Conservation (phyloP, 176 grass and related monocot genomes). For the Thinopyrum elongatum region DNA sequence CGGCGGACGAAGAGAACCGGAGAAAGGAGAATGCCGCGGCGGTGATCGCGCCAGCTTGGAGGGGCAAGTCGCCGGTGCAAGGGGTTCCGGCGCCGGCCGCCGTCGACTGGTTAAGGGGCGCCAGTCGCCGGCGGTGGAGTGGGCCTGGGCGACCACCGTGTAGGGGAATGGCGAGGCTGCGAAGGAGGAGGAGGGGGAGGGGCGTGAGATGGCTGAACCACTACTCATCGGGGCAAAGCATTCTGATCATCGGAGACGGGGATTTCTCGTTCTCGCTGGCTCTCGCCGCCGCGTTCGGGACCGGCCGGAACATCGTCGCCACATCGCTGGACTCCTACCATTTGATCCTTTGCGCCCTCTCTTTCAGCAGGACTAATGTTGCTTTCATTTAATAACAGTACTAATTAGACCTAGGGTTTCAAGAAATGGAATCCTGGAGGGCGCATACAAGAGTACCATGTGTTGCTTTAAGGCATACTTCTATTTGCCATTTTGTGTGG, state of each 20-base stretch:
- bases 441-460: background rate
- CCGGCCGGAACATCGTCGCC: slow-evolving; percentile 51
- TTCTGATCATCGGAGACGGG: slow-evolving; percentile 55
- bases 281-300: slow-evolving; percentile 50
- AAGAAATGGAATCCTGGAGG: no score
- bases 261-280: slow-evolving; percentile 62
- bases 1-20: background rate
- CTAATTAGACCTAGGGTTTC: no score
- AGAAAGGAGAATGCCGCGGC: background rate
- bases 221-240: slow-evolving; percentile 44
- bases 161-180: background rate
- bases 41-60: no score
- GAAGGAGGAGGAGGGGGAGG: background rate
- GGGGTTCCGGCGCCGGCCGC: no score
- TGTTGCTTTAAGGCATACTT: background rate
- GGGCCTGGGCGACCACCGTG: background rate
- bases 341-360: background rate
- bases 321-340: slow-evolving; percentile 30
- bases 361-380: background rate
- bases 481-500: no score
- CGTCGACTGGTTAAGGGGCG: background rate
- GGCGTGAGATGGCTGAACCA: slow-evolving; percentile 37
- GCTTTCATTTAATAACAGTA: background rate
- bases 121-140: background rate
- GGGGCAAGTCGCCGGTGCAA: no score